Base-by-base conservation (phyloP, 495 filamentous ascomycete species). In the Lentithecium fluviatile region DNA sequence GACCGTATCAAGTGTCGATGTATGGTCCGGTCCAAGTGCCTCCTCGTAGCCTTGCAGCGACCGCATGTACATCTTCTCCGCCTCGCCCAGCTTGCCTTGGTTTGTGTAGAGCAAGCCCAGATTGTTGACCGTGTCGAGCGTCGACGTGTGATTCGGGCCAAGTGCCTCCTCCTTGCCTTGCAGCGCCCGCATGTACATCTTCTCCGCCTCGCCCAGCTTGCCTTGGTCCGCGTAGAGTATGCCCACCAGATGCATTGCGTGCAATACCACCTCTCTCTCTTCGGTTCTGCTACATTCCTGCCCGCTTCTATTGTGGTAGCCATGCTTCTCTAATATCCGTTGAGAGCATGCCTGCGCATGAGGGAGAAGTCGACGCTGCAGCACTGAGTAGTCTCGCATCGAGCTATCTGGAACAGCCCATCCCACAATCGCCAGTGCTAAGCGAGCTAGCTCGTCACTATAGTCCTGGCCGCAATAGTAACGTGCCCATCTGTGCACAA, bases 361-460 rank as follows among this genome's bases (percentile, higher is more conserved):
- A 42, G 52, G 32, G 8, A 57, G 46, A 43, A 63, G 52, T 34
- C 53, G 53, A 43, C 52, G 60, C 38, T 63, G 60, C 45, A 63
- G 0, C 20, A 25, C 29, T 19, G 32, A 42, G 45, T 40, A 51
- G 36, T 63, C 45, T 13, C 29, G 38, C 13, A 32, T 45, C 7
- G 48, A 52, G 8, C 38, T 60, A 15, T 45, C 7, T 20, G 57
- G 57, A 32, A 53, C 20, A 25, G 57, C 57, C 40, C 17, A 60
- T 23, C 57, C 57, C 1, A 60, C 57, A 2, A 48, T 38, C 19
- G 45, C 29, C 24, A 60, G 48, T 45, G 57, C 57, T 17, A 61
- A 23, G 29, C 45, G 48, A 10, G 12, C 17, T 34, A 61, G 40
- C 40, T 19, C 15, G 17, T 26, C 19, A 19, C 2, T 6, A 29